A percentile compares a stretch with the other conserved stretches of the same genome.
phyloP scores from a whole-genome alignment of 306 rosid species.

The Arachis hypogaea region DNA sequence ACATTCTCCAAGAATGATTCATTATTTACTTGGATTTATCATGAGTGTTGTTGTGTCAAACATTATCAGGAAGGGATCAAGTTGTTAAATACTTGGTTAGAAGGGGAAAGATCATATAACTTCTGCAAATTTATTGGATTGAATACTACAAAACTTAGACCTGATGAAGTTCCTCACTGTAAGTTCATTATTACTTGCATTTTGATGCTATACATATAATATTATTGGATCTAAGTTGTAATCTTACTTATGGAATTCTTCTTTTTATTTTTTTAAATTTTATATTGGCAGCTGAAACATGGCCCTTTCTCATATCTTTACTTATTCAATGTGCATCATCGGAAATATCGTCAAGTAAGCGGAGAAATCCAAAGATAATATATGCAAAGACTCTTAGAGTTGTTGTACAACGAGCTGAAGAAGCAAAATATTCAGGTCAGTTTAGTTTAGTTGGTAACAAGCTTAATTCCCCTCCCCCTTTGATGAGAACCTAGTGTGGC shows the following conservation, averaged over 20 bases:
- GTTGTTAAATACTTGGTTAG: conserved; percentile 87
- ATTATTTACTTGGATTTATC: conserved; percentile 28
- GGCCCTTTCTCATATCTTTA: conserved; percentile 81
- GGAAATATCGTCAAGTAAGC: conserved; percentile 83
- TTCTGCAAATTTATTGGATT: conserved; percentile 77
- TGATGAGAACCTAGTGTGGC: conserved; percentile 14
- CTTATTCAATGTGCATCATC: conserved; percentile 66
- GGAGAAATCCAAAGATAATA: conserved; percentile 66
- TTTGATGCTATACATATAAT: conserved; percentile 33
- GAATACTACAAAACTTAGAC: conserved; percentile 69
- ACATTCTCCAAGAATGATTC: not conserved
- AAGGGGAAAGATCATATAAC: conserved; percentile 68
- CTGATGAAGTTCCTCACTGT: conserved; percentile 75
- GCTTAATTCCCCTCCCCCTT: not conserved
- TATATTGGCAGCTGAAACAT: conserved; percentile 78
- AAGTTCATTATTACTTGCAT: conserved; percentile 39
- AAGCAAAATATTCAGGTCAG: conserved; percentile 72
- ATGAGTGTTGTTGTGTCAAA: not conserved
- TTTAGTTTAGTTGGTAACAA: conserved; percentile 18
- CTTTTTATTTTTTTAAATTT: conserved; percentile 37
- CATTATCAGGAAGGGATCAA: conserved; percentile 77
- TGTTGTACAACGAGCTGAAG: conserved; percentile 79
- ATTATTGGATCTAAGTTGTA: conserved; percentile 17
- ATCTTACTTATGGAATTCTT: conserved; percentile 32
- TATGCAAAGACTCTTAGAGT: conserved; percentile 82